Base-by-base conservation (phyloP, 2,329 filamentous ascomycete species). In the Torrubiellomyces zombiae region DNA sequence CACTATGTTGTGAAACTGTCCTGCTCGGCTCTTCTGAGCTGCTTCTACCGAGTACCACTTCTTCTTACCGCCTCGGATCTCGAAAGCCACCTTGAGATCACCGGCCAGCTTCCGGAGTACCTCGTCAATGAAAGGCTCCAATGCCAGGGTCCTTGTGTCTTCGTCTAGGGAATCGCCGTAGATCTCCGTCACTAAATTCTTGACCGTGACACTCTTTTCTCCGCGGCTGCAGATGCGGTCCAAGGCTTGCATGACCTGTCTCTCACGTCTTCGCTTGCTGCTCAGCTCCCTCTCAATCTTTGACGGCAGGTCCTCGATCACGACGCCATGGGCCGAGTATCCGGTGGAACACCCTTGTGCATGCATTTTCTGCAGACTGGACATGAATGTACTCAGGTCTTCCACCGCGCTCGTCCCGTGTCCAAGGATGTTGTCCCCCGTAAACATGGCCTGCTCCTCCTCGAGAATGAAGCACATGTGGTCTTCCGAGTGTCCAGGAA, bases 401-500 rank as follows among this genome's bases (percentile, higher is more conserved):
- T 80, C 75, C 32, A 79, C 81, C 0, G 80, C 76, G 6, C 68
- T 68, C 3, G 74, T 80, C 4, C 76, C 76, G 28, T 81, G 74
- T 3, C 76, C 76, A 2, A 82, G 56, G 5, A 81, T 70, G 37
- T 79, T 81, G 46, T 82, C 76, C 4, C 71, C 76, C 0, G 75
- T 80, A 45, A 82, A 79, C 43, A 81, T 60, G 10, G 72, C 68
- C 32, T 69, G 58, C 36, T 79, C 70, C 38, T 79, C 73, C 9
- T 39, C 40, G 25, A 73, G 61, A 2, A 77, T 44, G 11, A 78
- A 50, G 7, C 42, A 67, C 62, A 77, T 71, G 48, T 83, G 77
- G 40, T 83, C 76, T 3, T 51, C 51, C 1, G 77, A 69, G 45
- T 85, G 77, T 0, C 78, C 77, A 0, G 77, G 77, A 3, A 64